Evolutionary conservation across 2,329 filamentous ascomycete species (phyloP), one percentile per base, ranked within the genome.

Genomic region (Sporothrix curviconia): DNA sequence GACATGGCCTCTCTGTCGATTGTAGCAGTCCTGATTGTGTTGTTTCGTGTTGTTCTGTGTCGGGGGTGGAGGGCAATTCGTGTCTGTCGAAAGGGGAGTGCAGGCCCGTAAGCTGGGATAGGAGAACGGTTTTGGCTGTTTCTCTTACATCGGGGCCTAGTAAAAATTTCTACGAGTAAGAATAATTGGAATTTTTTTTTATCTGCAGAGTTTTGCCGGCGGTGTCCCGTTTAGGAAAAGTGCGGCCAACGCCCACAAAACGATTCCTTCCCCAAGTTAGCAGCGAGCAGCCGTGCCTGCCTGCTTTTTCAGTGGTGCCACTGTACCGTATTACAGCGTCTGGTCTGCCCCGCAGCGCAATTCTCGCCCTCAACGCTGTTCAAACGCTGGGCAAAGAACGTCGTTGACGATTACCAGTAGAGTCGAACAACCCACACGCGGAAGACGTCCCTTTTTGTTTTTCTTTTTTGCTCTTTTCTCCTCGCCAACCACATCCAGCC

Each of bases 1-100:
- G 77, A 77, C 79, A 82, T 81, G 59, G 12, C 49, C 32, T 22
- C 34, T 40, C 28, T 32, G 28, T 32, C 11, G 28, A 39, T 37
- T 22, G 49, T 24, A n/a, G n/a, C n/a, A n/a, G n/a, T 49, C 30
- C 1, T 39, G 9, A 8, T 17, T 17, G 15, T 7, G 17, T 60
- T 69, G 25, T 37, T 7, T 40, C 9, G 25, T 47, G 36, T 32
- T 49, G 55, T 44, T n/a, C 36, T 42, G 44, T 57, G 28, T n/a
- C 42, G n/a, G 30, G 47, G 37, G 15, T n/a, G 28, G 19, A 50
- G 47, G n/a, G n/a, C 39, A 43, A 22, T 34, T 54, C 17, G 17
- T 19, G 14, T 15, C 32, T 32, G 25, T 53, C 17, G 42, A n/a
- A n/a, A n/a, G n/a, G n/a, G n/a, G n/a, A n/a, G n/a, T n/a, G n/a